phyloP scores from a whole-genome alignment of 257 asterid species.

The Solanum peruvianum region DNA sequence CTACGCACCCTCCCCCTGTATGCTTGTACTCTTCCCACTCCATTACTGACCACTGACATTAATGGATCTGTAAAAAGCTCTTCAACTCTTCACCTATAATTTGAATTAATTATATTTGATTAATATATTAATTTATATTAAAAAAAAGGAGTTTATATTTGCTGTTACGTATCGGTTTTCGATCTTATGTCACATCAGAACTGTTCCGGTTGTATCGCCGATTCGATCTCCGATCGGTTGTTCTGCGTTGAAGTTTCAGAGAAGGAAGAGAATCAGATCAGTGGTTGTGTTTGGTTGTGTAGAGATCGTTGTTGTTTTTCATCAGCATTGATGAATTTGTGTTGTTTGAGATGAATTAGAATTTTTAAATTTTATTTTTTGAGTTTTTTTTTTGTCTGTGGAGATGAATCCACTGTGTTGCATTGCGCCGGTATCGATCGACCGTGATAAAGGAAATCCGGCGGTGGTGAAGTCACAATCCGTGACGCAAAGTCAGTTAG shows the following conservation, averaged over 20 bases:
- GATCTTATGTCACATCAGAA: conserved; percentile 36
- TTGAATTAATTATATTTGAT: background rate
- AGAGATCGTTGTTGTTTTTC: conserved; percentile 1
- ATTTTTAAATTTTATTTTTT: background rate
- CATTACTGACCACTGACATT: conserved; percentile 20
- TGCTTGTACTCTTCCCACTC: conserved; percentile 11
- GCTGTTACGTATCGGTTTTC: background rate
- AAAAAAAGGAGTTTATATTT: background rate
- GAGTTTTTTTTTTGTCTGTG: background rate
- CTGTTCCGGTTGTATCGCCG: conserved; percentile 28
- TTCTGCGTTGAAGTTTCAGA: background rate
- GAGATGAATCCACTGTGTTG: conserved; percentile 97
- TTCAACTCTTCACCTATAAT: conserved; percentile 11
- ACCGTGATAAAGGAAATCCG: conserved; percentile 57
- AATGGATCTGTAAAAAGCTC: conserved; percentile 40
- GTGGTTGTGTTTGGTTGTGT: background rate
- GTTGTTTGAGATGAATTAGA: background rate
- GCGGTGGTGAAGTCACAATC: conserved; percentile 49
- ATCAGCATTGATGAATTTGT: conserved; percentile 7
- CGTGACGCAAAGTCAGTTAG: conserved; percentile 25
- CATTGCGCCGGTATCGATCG: conserved; percentile 98
- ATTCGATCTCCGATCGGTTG: conserved; percentile 56
- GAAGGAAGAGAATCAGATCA: background rate
- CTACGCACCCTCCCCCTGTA: conserved; percentile 31
- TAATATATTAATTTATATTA: background rate